Evolutionary conservation across 2,329 filamentous ascomycete species (phyloP).

Genomic region (Sphaerulina populicola): DNA sequence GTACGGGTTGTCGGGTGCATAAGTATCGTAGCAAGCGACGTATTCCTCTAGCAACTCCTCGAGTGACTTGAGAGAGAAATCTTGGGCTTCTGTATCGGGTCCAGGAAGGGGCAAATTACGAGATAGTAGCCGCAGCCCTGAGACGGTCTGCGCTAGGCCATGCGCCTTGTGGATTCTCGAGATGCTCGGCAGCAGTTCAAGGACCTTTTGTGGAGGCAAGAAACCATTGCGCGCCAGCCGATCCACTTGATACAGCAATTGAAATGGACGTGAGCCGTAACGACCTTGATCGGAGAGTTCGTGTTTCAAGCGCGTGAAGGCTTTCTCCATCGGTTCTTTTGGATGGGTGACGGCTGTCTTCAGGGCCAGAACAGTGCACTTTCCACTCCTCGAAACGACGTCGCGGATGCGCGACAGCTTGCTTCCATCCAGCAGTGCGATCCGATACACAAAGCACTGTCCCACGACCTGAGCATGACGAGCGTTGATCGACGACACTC

Average conservation of each 20-base stretch:
- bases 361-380: constrained; percentile 28
- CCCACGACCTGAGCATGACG: constrained; percentile 36
- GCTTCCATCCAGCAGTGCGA: constrained; percentile 22
- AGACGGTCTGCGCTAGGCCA: constrained; percentile 27
- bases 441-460: constrained; percentile 46
- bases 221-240: constrained; percentile 56
- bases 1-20: constrained; percentile 25
- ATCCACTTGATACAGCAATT: constrained; percentile 54
- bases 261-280: constrained; percentile 42
- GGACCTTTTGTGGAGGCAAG: constrained; percentile 49
- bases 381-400: constrained; percentile 23
- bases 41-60: constrained; percentile 35
- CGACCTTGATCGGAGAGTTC: constrained; percentile 27
- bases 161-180: constrained; percentile 27
- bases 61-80: constrained; percentile 37
- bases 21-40: constrained; percentile 34
- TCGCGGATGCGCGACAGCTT: constrained; percentile 20
- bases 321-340: constrained; percentile 7
- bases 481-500: constrained; percentile 34
- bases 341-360: constrained; percentile 17
- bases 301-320: constrained; percentile 30
- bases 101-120: constrained; percentile 46
- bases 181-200: constrained; percentile 42
- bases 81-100: constrained; percentile 42
- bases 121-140: constrained; percentile 48